Percentiles rank a stretch among this genome's conserved stretches.
phyloP scores from a whole-genome alignment of 1,284 basidiomycete species.

The Tilletia walkeri region DNA sequence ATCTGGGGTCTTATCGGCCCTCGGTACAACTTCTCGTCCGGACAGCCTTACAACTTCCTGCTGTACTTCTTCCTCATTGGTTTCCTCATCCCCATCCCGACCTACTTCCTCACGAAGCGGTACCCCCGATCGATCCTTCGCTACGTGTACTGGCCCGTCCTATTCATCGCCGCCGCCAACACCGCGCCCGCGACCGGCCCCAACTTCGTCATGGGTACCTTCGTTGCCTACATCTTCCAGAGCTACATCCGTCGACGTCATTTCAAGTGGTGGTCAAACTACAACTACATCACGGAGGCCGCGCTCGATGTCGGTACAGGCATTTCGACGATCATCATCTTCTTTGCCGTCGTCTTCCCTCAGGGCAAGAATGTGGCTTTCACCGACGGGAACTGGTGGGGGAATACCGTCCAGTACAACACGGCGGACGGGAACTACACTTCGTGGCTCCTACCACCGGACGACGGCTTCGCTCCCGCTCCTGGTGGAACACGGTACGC shows the following conservation, averaged over 20 bases:
- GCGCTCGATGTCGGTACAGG: slow-evolving; percentile 52
- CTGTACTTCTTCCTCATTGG: slow-evolving; percentile 23
- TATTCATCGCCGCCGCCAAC: slow-evolving; percentile 19
- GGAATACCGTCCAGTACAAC: slow-evolving; percentile 44
- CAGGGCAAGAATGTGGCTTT: slow-evolving; percentile 28
- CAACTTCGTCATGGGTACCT: slow-evolving; percentile 27
- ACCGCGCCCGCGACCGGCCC: slow-evolving; percentile 33
- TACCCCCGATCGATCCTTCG: slow-evolving; percentile 12
- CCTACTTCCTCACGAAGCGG: slow-evolving; percentile 19
- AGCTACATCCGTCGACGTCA: slow-evolving; percentile 39
- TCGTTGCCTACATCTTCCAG: slow-evolving; percentile 59
- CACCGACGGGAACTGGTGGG: slow-evolving; percentile 54
- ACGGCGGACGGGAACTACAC: slow-evolving; percentile 37
- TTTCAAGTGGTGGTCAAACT: slow-evolving; percentile 52
- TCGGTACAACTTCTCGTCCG: slow-evolving; percentile 10
- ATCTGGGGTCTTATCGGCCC: slow-evolving; percentile 56
- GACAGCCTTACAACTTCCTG: slow-evolving; percentile 19
- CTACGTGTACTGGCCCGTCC: slow-evolving; percentile 20
- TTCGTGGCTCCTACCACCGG: not conserved
- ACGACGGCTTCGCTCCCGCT: not conserved
- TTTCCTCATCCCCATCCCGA: slow-evolving; percentile 16
- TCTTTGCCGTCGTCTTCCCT: slow-evolving; percentile 32
- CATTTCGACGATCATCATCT: slow-evolving; percentile 48
- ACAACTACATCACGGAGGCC: slow-evolving; percentile 49
- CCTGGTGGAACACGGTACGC: slow-evolving; percentile 10